A percentile compares a stretch with the other conserved stretches of the same genome.
These are phyloP conservation scores for Podaxis sp. DNA, from an alignment of 768 basidiomycete species.

Conservation along the genomic window DNA sequence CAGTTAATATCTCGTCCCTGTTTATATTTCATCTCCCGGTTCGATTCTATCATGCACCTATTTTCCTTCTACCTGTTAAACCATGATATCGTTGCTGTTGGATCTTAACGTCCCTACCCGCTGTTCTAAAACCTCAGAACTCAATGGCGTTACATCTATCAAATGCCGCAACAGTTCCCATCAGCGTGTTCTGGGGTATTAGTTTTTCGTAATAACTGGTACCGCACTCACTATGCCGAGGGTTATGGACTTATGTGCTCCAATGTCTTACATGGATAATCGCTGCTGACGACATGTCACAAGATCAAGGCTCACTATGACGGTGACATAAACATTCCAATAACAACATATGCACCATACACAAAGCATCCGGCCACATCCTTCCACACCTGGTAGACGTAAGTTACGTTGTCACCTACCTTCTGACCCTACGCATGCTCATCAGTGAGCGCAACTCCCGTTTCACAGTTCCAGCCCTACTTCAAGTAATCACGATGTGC, in stretches of 20 bases:
- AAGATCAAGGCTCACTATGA: background rate
- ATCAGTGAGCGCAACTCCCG: background rate
- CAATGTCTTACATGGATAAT: too few relatives aligned
- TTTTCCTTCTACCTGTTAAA: background rate
- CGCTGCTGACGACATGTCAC: background rate
- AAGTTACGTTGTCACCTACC: background rate
- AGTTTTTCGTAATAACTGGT: too few relatives aligned
- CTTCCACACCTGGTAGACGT: background rate
- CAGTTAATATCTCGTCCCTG: background rate
- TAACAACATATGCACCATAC: background rate
- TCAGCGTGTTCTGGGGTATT: too few relatives aligned
- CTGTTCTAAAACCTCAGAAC: background rate
- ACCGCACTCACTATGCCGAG: too few relatives aligned
- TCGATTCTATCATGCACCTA: background rate
- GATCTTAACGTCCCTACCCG: background rate
- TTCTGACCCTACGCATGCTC: background rate
- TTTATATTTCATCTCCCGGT: background rate
- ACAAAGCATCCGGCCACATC: background rate
- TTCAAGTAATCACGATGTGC: constrained; percentile 49
- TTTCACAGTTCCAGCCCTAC: background rate
- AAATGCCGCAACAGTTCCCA: background rate
- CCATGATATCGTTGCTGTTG: background rate
- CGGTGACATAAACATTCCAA: background rate
- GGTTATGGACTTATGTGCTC: too few relatives aligned
- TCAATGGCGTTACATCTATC: background rate